Conservation (phyloP, 2,329 filamentous ascomycete genomes). For the Parascedosporium putredinis region DNA sequence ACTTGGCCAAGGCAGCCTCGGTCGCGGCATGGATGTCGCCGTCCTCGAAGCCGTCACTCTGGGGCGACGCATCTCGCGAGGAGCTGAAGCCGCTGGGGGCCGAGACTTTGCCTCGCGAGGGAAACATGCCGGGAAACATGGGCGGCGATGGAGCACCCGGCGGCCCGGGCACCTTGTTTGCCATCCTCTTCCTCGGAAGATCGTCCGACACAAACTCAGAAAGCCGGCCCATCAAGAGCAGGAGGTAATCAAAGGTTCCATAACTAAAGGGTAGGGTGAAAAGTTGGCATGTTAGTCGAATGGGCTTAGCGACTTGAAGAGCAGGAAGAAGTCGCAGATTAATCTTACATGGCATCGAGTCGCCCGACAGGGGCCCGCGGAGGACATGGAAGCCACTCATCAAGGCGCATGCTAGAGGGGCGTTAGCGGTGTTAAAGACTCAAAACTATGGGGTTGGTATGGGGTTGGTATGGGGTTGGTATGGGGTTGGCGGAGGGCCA, state of each 20-base stretch:
- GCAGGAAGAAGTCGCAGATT: background rate
- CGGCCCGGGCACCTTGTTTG: constrained; percentile 25
- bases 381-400: constrained; percentile 75
- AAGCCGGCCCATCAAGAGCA: constrained; percentile 70
- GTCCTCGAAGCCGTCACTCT: constrained; percentile 35
- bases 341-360: constrained; percentile 58
- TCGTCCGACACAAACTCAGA: constrained; percentile 71
- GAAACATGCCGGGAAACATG: constrained; percentile 46
- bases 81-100: constrained; percentile 46
- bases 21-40: constrained; percentile 54
- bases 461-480: no score
- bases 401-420: constrained; percentile 62
- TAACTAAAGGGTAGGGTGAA: no score
- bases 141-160: constrained; percentile 27
- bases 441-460: no score
- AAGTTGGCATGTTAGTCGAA: constrained; percentile 12
- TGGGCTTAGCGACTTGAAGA: constrained; percentile 12
- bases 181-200: constrained; percentile 64
- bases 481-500: no score
- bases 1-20: constrained; percentile 63
- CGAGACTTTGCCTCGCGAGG: constrained; percentile 36
- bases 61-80: constrained; percentile 32
- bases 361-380: constrained; percentile 72
- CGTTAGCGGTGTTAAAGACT: background rate
- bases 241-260: constrained; percentile 79